These are phyloP conservation scores for Cadophora sp. DNA, from an alignment of 2,329 filamentous ascomycete genomes.

Conservation along the genomic window DNA sequence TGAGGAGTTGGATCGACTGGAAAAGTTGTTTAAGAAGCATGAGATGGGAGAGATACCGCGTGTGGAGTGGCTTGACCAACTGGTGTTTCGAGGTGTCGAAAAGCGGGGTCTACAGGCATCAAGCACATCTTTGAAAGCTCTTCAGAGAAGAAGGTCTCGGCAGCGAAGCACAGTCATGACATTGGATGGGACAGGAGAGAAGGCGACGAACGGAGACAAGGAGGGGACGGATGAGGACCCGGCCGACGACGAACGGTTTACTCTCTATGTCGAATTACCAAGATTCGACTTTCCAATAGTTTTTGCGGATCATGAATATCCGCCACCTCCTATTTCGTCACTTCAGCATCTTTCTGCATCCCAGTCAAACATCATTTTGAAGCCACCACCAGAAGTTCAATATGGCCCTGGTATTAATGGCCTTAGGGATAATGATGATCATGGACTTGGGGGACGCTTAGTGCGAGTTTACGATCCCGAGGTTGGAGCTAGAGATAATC, in stretches of 20 bases:
- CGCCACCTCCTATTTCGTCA: conserved; percentile 80
- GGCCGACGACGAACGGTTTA: conserved; percentile 67
- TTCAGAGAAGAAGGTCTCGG: conserved; percentile 54
- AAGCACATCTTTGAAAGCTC: conserved; percentile 65
- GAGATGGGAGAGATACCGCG: conserved; percentile 96
- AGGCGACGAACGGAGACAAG: conserved; percentile 48
- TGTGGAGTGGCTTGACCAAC: conserved; percentile 93
- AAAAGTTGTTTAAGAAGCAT: conserved; percentile 93
- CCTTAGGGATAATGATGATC: conserved; percentile 56
- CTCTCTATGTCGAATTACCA: conserved; percentile 88
- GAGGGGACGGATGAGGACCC: conserved; percentile 44
- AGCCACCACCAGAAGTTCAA: conserved; percentile 86
- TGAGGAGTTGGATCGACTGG: conserved; percentile 88
- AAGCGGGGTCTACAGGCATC: conserved; percentile 73
- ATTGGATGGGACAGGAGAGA: conserved; percentile 37
- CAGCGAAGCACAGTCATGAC: conserved; percentile 44
- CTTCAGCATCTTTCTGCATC: conserved; percentile 69
- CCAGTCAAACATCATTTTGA: conserved; percentile 73
- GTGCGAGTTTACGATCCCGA: conserved; percentile 94
- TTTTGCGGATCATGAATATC: conserved; percentile 93
- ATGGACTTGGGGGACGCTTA: conserved; percentile 63
- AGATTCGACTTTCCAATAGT: conserved; percentile 96
- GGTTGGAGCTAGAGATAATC: conserved; percentile 87
- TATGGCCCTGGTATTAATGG: conserved; percentile 89
- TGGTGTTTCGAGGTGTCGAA: conserved; percentile 91